Evolutionary conservation across 1,139 yeast genomes (phyloP).

Genomic region (Suhomyces anneliseae): DNA sequence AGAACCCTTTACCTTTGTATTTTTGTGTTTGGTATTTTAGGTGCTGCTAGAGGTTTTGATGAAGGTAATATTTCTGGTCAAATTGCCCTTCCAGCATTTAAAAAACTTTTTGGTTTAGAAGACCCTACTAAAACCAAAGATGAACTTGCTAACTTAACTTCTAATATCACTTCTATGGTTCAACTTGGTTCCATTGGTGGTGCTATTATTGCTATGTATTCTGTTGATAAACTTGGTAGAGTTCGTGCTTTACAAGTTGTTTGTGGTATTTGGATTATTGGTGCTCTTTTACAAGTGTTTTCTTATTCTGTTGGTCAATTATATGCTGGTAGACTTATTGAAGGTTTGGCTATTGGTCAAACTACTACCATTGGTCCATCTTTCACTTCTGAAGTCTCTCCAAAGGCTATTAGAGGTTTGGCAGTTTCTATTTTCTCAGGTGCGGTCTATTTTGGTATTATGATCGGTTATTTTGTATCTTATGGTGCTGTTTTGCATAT

Average conservation of each 20-base stretch:
- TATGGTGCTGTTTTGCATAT: conserved; percentile 42
- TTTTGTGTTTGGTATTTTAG: conserved; percentile 56
- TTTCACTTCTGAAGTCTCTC: conserved; percentile 54
- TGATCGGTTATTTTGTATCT: conserved; percentile 52
- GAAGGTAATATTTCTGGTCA: conserved; percentile 55
- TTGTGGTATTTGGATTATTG: conserved; percentile 46
- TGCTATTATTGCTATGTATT: conserved; percentile 47
- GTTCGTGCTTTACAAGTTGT: conserved; percentile 50
- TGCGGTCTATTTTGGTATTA: conserved; percentile 55
- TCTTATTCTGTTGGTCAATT: conserved; percentile 46
- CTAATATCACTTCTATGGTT: conserved; percentile 63
- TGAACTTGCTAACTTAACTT: conserved; percentile 47
- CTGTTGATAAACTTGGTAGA: conserved; percentile 58
- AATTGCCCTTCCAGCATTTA: conserved; percentile 46
- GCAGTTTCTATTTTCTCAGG: conserved; percentile 54
- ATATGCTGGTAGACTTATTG: conserved; percentile 54
- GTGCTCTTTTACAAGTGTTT: conserved; percentile 50
- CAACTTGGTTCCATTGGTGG: conserved; percentile 64
- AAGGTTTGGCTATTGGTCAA: conserved; percentile 58
- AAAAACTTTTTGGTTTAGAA: conserved; percentile 43
- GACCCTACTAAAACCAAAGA: conserved; percentile 37
- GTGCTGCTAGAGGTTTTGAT: conserved; percentile 62
- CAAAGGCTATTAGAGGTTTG: conserved; percentile 52
- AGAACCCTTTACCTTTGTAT: conserved; percentile 47
- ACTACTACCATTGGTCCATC: conserved; percentile 59